Evolutionary conservation across 345 rosid species (phyloP).

Genomic region (Hirschfeldia incana): DNA sequence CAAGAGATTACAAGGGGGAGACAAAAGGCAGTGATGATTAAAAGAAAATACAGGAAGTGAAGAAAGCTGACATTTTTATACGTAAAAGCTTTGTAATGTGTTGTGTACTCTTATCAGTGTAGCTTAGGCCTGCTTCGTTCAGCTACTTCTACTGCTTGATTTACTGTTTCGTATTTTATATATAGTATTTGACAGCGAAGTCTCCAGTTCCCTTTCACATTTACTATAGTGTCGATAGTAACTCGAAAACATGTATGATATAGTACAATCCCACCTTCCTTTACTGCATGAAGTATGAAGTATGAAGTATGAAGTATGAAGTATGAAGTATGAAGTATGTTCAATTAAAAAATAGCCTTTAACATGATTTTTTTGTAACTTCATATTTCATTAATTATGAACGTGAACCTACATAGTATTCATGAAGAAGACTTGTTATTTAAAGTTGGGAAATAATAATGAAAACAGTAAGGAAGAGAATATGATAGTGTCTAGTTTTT

Average conservation of each 20-base stretch:
- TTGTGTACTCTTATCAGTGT: constrained; percentile 19
- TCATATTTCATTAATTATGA: too few species aligned
- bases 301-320: background rate
- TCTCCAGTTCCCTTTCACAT: constrained; percentile 27
- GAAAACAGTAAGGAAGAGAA: too few species aligned
- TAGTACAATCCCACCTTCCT: background rate
- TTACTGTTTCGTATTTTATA: constrained; percentile 24
- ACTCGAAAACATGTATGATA: background rate
- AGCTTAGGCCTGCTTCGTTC: constrained; percentile 30
- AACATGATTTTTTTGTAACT: background rate
- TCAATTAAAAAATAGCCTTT: background rate
- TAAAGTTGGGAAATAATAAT: too few species aligned
- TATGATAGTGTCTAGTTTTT: too few species aligned
- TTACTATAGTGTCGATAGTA: constrained; percentile 1
- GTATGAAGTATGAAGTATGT: background rate
- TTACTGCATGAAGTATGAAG: background rate
- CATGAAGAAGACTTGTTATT: too few species aligned
- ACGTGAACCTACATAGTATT: too few species aligned
- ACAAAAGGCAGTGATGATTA: constrained; percentile 35
- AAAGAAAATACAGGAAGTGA: constrained; percentile 22
- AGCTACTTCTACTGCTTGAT: constrained; percentile 27
- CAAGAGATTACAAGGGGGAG: constrained; percentile 4
- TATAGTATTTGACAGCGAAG: constrained; percentile 20
- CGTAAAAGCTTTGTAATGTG: constrained; percentile 32
- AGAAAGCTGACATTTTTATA: constrained; percentile 37